Evolutionary conservation across 1,139 yeast species (phyloP).

Genomic region (Lodderomyces metapsilosis): DNA sequence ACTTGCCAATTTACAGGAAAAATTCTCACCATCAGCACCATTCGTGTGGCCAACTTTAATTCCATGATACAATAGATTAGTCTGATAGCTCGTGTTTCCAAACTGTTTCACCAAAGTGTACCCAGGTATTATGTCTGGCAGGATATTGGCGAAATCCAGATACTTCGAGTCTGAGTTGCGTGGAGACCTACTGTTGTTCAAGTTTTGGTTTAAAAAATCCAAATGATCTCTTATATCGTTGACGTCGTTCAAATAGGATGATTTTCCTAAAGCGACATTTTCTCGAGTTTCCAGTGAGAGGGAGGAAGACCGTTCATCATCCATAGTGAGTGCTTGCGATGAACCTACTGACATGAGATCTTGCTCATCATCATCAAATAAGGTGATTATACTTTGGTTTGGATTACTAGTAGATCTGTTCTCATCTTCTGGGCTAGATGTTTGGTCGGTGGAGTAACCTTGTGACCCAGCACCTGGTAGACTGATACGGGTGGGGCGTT

Average conservation of each 20-base stretch:
- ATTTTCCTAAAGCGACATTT: constrained; percentile 10
- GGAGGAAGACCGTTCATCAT: constrained; percentile 6
- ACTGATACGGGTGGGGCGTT: constrained; percentile 4
- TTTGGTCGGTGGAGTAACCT: constrained; percentile 10
- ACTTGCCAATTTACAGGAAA: constrained; percentile 2
- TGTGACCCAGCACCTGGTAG: constrained; percentile 5
- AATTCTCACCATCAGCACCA: not conserved
- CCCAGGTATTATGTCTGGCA: constrained; percentile 23
- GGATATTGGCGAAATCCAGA: constrained; percentile 18
- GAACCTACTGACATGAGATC: constrained; percentile 8
- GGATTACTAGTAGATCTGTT: constrained; percentile 7
- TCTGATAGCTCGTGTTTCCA: constrained; percentile 14
- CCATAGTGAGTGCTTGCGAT: constrained; percentile 3
- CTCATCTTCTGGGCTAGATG: constrained; percentile 7
- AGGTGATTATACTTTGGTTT: constrained; percentile 11
- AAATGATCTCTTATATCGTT: constrained; percentile 25
- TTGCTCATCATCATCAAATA: constrained; percentile 10
- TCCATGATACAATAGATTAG: constrained; percentile 22
- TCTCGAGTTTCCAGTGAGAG: constrained; percentile 13
- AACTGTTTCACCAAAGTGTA: constrained; percentile 23
- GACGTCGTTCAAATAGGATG: constrained; percentile 28
- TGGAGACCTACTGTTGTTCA: constrained; percentile 9
- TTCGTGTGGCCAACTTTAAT: constrained; percentile 8
- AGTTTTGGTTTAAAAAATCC: constrained; percentile 21
- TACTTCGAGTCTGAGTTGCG: constrained; percentile 10